Evolutionary conservation across 148 eudicot species (phyloP), one percentile per base, ranked within the genome.

Genomic region (Rhododendron ferrugineum): DNA sequence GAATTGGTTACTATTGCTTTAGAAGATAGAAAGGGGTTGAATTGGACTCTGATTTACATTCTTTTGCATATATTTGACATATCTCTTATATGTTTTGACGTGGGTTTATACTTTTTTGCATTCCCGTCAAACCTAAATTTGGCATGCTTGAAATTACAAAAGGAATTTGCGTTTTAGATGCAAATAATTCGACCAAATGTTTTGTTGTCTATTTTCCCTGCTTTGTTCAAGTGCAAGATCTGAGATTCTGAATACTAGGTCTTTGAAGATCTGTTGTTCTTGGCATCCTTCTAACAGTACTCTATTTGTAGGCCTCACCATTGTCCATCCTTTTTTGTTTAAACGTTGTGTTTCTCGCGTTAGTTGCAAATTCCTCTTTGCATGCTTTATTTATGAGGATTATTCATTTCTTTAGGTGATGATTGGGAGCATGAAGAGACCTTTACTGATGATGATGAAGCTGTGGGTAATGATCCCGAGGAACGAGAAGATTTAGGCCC

Each of bases 371-470:
- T 80, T 85, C 28, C 40, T 34, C 66, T 81, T 74, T 37, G 47
- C 28, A 18, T 47, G 34, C 68, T 50, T 58, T 50, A 34, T 50
- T 37, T n/a, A 54, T 72, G 11, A 16, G 15, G 58, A 36, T 40
- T 80, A 34, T 84, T 80, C 44, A 36, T 85, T 34, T 68, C 58
- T 82, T 77, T 85, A 97, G 99, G 99, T 85, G 99, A 97, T 92
- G 99, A 95, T 84, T 97, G 99, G 99, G 99, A 97, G 89, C 99
- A 97, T 78, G 99, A 97, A 84, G 99, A 95, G 82, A 97, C 95
- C 30, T 97, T 97, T 78, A 97, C 99, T 26, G 99, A 97, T 88
- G 99, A 97, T 87, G 99, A 97, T 90, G 99, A 97, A 86, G 96
- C 93, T 86, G 94, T 92, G 85, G 96, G 89, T 81, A 91, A 87